Evolutionary conservation across 2,329 filamentous ascomycete genomes (phyloP).

Genomic region (Alternaria infectoria): DNA sequence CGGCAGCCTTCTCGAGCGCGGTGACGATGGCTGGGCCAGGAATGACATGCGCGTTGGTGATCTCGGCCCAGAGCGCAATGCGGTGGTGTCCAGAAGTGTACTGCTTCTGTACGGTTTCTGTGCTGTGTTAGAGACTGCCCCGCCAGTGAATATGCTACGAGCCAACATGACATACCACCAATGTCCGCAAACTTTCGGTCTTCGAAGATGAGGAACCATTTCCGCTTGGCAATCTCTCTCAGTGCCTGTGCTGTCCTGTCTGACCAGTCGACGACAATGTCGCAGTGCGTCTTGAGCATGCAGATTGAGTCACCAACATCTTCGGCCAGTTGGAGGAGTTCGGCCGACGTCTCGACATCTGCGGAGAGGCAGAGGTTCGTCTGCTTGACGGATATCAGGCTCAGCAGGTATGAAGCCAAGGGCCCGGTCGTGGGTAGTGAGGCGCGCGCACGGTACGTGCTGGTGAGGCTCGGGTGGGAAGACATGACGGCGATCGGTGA

Average conservation of each 20-base stretch:
- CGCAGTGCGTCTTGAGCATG: slow-evolving; percentile 66
- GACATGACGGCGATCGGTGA: slow-evolving; percentile 34
- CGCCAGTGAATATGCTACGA: not conserved
- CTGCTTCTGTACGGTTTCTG: slow-evolving; percentile 62
- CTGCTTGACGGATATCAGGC: slow-evolving; percentile 57
- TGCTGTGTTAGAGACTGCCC: slow-evolving; percentile 12
- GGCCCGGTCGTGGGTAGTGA: slow-evolving; percentile 51
- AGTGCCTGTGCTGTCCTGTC: slow-evolving; percentile 60
- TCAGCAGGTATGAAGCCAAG: slow-evolving; percentile 56
- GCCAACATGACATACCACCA: slow-evolving; percentile 52
- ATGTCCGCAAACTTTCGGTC: slow-evolving; percentile 64
- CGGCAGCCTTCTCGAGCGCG: slow-evolving; percentile 57
- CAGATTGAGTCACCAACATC: slow-evolving; percentile 67
- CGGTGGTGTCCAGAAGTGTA: slow-evolving; percentile 59
- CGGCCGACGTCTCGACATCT: slow-evolving; percentile 62
- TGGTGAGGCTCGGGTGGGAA: slow-evolving; percentile 42
- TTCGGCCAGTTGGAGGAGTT: slow-evolving; percentile 62
- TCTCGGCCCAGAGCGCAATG: slow-evolving; percentile 60
- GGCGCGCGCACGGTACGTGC: slow-evolving; percentile 55
- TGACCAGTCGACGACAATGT: slow-evolving; percentile 67
- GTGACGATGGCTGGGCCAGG: slow-evolving; percentile 60
- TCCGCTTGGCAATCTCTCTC: slow-evolving; percentile 56
- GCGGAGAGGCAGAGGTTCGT: slow-evolving; percentile 63
- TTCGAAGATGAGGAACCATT: slow-evolving; percentile 61
- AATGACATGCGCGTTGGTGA: slow-evolving; percentile 61